Evolutionary conservation across 2,329 filamentous ascomycete species (phyloP).

Genomic region (Bipolaris victoriae): DNA sequence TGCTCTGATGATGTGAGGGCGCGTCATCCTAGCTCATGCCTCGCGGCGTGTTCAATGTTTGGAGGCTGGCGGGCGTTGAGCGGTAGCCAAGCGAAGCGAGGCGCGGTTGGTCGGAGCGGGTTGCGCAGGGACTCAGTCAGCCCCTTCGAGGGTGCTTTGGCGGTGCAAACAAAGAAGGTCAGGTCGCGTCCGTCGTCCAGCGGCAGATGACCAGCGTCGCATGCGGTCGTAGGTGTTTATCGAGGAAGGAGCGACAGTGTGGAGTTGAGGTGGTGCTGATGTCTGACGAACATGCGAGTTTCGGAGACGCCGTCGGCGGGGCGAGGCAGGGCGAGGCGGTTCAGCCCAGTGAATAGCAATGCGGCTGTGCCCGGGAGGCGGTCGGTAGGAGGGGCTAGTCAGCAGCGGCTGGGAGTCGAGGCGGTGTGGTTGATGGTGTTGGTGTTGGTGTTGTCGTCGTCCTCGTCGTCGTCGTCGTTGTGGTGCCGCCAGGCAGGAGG

Average conservation of each 20-base stretch:
- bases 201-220: conserved; percentile 19
- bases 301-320: conserved; percentile 8
- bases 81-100: conserved; percentile 34
- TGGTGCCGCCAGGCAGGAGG: conserved; percentile 7
- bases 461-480: conserved; percentile 3
- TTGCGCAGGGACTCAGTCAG: conserved; percentile 20
- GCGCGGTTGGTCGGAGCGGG: conserved; percentile 37
- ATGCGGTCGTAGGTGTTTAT: conserved; percentile 18
- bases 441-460: neutral
- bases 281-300: conserved; percentile 29
- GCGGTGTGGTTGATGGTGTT: neutral
- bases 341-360: conserved; percentile 7
- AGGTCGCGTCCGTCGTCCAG: conserved; percentile 24
- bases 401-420: neutral
- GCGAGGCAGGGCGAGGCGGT: conserved; percentile 5
- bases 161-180: conserved; percentile 6
- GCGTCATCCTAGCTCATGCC: conserved; percentile 57
- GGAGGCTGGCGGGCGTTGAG: conserved; percentile 4
- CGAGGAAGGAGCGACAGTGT: conserved; percentile 25
- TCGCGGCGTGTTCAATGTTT: conserved; percentile 21
- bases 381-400: neutral
- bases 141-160: conserved; percentile 8
- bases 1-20: conserved; percentile 63
- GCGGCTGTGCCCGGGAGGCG: neutral
- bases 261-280: conserved; percentile 22